Percentiles rank a stretch among this genome's conserved stretches.
Evolutionary conservation across 768 basidiomycete species (phyloP).

Genomic region (Hericium rajendrae): DNA sequence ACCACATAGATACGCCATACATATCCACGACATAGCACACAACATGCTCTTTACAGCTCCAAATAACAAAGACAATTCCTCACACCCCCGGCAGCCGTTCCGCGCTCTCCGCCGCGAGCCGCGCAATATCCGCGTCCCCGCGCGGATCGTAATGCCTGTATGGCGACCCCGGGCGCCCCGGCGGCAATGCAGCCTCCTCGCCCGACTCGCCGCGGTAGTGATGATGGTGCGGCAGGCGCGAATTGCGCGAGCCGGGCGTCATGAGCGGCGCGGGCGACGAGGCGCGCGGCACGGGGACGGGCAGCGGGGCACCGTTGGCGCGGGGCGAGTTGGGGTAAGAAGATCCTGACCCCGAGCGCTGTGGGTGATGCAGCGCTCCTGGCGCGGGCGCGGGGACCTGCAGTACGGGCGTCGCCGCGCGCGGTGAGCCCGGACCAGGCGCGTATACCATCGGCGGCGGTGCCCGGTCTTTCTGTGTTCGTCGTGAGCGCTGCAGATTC

Average conservation of each 20-base stretch:
- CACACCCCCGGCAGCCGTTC: not conserved
- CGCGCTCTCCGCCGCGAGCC: constrained; percentile 7
- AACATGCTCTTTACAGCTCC: not conserved
- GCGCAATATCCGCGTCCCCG: constrained; percentile 9
- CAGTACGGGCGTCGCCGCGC: not conserved
- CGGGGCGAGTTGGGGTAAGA: not conserved
- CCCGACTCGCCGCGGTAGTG: not conserved
- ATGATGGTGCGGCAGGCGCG: not conserved
- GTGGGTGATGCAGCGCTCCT: not conserved
- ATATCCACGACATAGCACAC: not conserved
- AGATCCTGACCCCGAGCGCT: not conserved
- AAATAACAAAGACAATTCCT: not conserved
- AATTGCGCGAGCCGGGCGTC: not conserved
- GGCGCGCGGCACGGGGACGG: not conserved
- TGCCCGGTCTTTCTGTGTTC: not conserved
- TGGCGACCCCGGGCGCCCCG: constrained; percentile 9
- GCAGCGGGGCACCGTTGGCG: not conserved
- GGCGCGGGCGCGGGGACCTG: not conserved
- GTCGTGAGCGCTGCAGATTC: not conserved
- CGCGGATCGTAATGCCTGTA: constrained; percentile 10
- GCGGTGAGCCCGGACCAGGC: not conserved
- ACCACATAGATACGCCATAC: not conserved
- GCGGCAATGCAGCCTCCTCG: constrained; percentile 8
- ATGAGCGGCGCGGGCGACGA: not conserved
- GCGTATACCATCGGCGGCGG: not conserved